Evolutionary conservation across 225 moss, liverwort and hornwort species (phyloP).

Genomic region (Takakia lepidozioides): DNA sequence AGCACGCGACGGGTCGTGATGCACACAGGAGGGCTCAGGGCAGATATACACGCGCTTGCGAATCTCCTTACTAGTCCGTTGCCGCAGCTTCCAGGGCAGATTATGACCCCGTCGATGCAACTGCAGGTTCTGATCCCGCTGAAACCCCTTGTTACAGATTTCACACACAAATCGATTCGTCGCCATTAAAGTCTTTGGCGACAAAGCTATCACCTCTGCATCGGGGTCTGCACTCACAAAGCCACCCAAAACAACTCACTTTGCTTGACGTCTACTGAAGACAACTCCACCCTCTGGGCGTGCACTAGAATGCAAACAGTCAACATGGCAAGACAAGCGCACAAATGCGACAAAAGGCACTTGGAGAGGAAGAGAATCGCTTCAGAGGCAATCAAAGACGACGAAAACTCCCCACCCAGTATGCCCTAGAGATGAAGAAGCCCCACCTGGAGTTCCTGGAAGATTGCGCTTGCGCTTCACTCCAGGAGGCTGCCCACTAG

Average conservation of each 20-base stretch:
- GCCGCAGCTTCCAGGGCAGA: slow-evolving; percentile 96
- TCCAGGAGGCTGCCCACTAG: slow-evolving; percentile 56
- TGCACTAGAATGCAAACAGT: neutral
- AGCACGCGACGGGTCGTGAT: slow-evolving; percentile 98
- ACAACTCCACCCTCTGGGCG: neutral
- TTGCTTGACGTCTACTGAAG: too few species aligned
- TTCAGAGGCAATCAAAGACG: neutral
- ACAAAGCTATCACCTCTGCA: slow-evolving; percentile 92
- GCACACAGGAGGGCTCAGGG: slow-evolving; percentile 98
- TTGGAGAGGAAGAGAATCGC: neutral
- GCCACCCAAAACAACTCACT: slow-evolving; percentile 8
- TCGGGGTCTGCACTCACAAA: slow-evolving; percentile 47
- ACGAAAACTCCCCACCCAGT: neutral
- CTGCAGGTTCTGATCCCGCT: slow-evolving; percentile 98
- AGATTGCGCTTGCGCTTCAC: slow-evolving; percentile 88
- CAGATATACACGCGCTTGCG: slow-evolving; percentile 99
- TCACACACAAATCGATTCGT: slow-evolving; percentile 98
- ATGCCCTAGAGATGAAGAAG: slow-evolving; percentile 9
- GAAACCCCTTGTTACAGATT: slow-evolving; percentile 98
- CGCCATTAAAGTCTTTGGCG: slow-evolving; percentile 95
- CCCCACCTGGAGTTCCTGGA: slow-evolving; percentile 98
- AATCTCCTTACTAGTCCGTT: slow-evolving; percentile 92
- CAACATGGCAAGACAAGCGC: neutral
- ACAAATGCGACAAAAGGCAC: too few species aligned
- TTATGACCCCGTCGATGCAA: slow-evolving; percentile 98